Percentiles rank a stretch among this genome's conserved stretches.
Evolutionary conservation across 805 yeast genomes (phyloP).

Genomic region (Suhomyces sp.): DNA sequence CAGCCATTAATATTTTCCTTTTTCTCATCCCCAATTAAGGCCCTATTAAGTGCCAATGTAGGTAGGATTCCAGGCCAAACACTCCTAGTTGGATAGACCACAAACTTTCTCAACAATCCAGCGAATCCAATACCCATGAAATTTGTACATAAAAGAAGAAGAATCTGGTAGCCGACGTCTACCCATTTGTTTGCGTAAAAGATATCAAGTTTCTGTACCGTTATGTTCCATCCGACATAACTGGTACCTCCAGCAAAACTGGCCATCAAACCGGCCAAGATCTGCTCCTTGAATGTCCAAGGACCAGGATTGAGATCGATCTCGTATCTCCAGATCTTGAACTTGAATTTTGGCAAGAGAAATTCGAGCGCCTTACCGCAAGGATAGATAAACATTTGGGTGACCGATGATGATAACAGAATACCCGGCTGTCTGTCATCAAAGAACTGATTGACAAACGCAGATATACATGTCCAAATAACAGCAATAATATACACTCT

Average conservation of each 20-base stretch:
- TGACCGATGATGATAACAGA: slow-evolving; percentile 39
- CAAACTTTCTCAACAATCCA: slow-evolving; percentile 18
- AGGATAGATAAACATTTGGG: slow-evolving; percentile 47
- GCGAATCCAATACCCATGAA: slow-evolving; percentile 19
- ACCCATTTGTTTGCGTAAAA: slow-evolving; percentile 27
- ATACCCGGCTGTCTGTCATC: slow-evolving; percentile 52
- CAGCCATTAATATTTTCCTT: slow-evolving; percentile 30
- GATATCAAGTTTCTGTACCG: slow-evolving; percentile 20
- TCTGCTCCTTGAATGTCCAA: slow-evolving; percentile 63
- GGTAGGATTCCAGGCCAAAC: slow-evolving; percentile 31
- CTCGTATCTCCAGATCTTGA: slow-evolving; percentile 8
- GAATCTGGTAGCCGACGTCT: slow-evolving; percentile 14
- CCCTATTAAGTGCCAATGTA: slow-evolving; percentile 30
- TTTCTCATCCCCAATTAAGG: slow-evolving; percentile 25
- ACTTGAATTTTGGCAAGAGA: slow-evolving; percentile 36
- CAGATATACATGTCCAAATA: slow-evolving; percentile 54
- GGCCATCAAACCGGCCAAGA: slow-evolving; percentile 52
- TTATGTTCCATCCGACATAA: slow-evolving; percentile 21
- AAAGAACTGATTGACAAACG: slow-evolving; percentile 56
- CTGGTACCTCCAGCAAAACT: slow-evolving; percentile 32
- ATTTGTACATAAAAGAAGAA: slow-evolving; percentile 13
- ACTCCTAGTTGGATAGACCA: slow-evolving; percentile 24
- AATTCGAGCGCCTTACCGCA: slow-evolving; percentile 35
- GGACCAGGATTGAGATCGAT: slow-evolving; percentile 55
- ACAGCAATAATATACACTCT: slow-evolving; percentile 54